A percentile compares a stretch with the other conserved stretches of the same genome.
Conservation (phyloP, 129 eudicot genomes). For the Glebionis coronaria region DNA sequence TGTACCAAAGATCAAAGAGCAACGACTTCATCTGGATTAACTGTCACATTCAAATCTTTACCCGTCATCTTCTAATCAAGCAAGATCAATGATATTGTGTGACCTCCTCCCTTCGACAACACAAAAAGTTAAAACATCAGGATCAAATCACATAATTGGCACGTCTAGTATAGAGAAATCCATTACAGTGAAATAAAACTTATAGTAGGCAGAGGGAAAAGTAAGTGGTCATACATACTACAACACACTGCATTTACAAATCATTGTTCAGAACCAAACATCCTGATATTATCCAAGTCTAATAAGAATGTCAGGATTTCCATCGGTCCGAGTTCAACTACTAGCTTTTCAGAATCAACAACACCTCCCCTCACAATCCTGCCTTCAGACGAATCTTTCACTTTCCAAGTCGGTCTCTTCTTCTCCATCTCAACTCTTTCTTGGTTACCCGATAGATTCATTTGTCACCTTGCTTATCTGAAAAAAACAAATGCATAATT, state of each 20-base stretch:
- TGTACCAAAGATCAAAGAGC: slow-evolving; percentile 95
- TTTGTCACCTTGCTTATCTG: too few species aligned
- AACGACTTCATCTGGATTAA: slow-evolving; percentile 93
- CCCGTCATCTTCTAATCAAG: slow-evolving; percentile 74
- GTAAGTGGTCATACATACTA: too few species aligned
- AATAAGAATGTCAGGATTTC: slow-evolving; percentile 73
- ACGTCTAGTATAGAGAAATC: neutral
- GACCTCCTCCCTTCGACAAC: slow-evolving; percentile 27
- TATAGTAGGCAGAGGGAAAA: neutral
- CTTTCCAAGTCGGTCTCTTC: too few species aligned
- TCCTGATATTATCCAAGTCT: slow-evolving; percentile 32
- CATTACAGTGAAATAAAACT: too few species aligned
- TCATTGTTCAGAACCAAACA: too few species aligned
- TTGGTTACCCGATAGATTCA: too few species aligned
- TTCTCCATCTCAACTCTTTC: too few species aligned
- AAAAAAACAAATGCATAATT: too few species aligned
- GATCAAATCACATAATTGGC: neutral
- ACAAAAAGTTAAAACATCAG: slow-evolving; percentile 6
- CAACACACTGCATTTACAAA: too few species aligned
- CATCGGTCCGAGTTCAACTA: slow-evolving; percentile 84
- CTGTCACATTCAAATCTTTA: slow-evolving; percentile 76
- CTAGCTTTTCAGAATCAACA: slow-evolving; percentile 52
- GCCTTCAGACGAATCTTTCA: slow-evolving; percentile 30
- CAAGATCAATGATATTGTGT: too few species aligned
- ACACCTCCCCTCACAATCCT: slow-evolving; percentile 55